These are phyloP conservation scores for Barnettozyma wickerhamii DNA, from an alignment of 805 yeast species.

Conservation along the genomic window DNA sequence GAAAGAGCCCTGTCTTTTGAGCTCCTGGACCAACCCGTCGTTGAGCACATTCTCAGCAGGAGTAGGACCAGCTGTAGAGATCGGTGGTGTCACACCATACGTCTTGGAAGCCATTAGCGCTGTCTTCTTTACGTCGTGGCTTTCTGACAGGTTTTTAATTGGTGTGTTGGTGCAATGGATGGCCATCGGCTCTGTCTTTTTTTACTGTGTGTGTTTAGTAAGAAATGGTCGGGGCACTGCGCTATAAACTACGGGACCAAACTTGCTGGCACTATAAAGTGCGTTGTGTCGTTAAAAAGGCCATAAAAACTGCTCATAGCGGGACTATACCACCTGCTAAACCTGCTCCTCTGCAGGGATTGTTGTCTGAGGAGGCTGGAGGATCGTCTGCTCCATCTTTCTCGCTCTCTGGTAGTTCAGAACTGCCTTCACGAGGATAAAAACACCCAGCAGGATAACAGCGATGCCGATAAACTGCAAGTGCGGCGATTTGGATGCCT, in stretches of 20 bases:
- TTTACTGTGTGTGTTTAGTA: too few relatives aligned
- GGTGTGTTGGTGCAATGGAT: too few relatives aligned
- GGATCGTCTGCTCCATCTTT: conserved; percentile 63
- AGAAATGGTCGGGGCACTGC: too few relatives aligned
- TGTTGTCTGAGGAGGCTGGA: conserved; percentile 35
- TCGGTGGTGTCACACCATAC: conserved; percentile 46
- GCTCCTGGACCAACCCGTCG: conserved; percentile 70
- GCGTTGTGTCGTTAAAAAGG: too few relatives aligned
- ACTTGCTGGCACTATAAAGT: too few relatives aligned
- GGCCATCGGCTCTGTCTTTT: too few relatives aligned
- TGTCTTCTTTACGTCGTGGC: neutral
- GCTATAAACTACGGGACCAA: too few relatives aligned
- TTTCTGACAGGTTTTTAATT: neutral
- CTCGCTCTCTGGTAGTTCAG: conserved; percentile 72
- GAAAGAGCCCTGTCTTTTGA: conserved; percentile 81
- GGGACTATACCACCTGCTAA: too few relatives aligned
- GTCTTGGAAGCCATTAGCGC: conserved; percentile 13
- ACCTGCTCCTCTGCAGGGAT: conserved; percentile 8
- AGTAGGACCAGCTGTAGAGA: conserved; percentile 81
- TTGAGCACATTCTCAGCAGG: conserved; percentile 73
- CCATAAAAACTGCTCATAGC: too few relatives aligned
- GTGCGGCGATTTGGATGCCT: conserved; percentile 1
- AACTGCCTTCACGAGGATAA: conserved; percentile 62
- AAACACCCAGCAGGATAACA: conserved; percentile 63
- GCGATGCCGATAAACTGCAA: conserved; percentile 47